Percentiles rank a stretch among this genome's conserved stretches.
Conservation (phyloP, 2,329 filamentous ascomycete species). For the Ascochyta lentis region DNA sequence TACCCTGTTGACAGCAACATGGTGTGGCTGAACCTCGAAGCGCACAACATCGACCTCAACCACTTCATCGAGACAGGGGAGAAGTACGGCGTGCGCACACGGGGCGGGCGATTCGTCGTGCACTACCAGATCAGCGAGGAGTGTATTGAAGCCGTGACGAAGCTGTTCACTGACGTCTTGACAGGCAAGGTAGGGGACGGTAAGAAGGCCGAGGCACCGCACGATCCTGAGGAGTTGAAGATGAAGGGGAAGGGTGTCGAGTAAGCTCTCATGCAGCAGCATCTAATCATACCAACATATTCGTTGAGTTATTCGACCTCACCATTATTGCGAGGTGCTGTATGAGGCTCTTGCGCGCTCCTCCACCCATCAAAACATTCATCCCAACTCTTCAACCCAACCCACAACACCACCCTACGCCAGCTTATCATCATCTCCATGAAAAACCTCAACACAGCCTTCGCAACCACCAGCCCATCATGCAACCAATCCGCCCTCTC, state of each 20-base stretch:
- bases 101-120: slow-evolving; percentile 67
- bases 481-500: slow-evolving; percentile 43
- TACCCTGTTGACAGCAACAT: slow-evolving; percentile 88
- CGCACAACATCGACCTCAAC: slow-evolving; percentile 60
- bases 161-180: slow-evolving; percentile 34
- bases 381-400: slow-evolving; percentile 9
- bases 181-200: slow-evolving; percentile 27
- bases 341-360: too few relatives aligned
- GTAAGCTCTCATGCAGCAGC: slow-evolving; percentile 14
- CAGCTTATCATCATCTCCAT: slow-evolving; percentile 40
- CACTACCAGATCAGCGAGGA: slow-evolving; percentile 77
- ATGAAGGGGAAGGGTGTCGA: slow-evolving; percentile 40
- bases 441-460: slow-evolving; percentile 42
- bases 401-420: slow-evolving; percentile 1
- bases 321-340: too few relatives aligned
- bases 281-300: too few relatives aligned
- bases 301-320: too few relatives aligned
- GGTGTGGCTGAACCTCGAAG: slow-evolving; percentile 80
- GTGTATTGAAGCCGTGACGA: slow-evolving; percentile 58
- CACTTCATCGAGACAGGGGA: slow-evolving; percentile 63
- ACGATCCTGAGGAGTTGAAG: slow-evolving; percentile 35
- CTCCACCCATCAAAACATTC: too few relatives aligned
- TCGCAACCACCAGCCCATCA: slow-evolving; percentile 38
- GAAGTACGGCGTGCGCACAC: slow-evolving; percentile 63
- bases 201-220: slow-evolving; percentile 29